These are phyloP conservation scores for Sporobolus alterniflorus DNA, from an alignment of 202 grass and related monocot genomes.

Conservation along the genomic window DNA sequence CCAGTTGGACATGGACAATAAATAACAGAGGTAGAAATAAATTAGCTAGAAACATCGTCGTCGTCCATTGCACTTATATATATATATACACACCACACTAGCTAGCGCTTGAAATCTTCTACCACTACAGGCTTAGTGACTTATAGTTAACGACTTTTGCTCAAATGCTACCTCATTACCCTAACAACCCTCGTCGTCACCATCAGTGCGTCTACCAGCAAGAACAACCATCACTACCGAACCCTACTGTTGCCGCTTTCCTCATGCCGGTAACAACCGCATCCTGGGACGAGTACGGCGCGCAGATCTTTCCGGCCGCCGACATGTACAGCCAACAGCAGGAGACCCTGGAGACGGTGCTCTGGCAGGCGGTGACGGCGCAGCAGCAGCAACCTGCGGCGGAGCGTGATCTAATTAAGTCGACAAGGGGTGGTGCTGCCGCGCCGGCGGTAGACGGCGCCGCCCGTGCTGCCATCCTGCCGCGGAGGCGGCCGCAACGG, in stretches of 20 bases:
- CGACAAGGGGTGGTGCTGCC: background rate
- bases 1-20: background rate
- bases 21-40: background rate
- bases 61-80: too few relatives aligned
- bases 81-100: slow-evolving; percentile 27
- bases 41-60: background rate
- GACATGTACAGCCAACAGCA: slow-evolving; percentile 24
- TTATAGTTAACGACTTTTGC: background rate
- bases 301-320: slow-evolving; percentile 27
- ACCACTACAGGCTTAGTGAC: background rate
- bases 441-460: background rate
- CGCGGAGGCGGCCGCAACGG: slow-evolving; percentile 48
- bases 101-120: background rate
- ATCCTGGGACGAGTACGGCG: slow-evolving; percentile 20
- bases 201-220: slow-evolving; percentile 36
- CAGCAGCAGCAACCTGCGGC: background rate
- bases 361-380: slow-evolving; percentile 22
- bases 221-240: slow-evolving; percentile 24
- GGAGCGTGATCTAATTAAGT: background rate
- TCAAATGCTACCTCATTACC: slow-evolving; percentile 42
- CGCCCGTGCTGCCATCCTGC: background rate
- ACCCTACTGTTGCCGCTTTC: slow-evolving; percentile 34
- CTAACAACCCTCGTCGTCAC: slow-evolving; percentile 16
- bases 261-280: slow-evolving; percentile 10
- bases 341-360: slow-evolving; percentile 50